Evolutionary conservation across 2,329 filamentous ascomycete species (phyloP), one percentile per base, ranked within the genome.

Genomic region (Bimuria novae-zelandiae): DNA sequence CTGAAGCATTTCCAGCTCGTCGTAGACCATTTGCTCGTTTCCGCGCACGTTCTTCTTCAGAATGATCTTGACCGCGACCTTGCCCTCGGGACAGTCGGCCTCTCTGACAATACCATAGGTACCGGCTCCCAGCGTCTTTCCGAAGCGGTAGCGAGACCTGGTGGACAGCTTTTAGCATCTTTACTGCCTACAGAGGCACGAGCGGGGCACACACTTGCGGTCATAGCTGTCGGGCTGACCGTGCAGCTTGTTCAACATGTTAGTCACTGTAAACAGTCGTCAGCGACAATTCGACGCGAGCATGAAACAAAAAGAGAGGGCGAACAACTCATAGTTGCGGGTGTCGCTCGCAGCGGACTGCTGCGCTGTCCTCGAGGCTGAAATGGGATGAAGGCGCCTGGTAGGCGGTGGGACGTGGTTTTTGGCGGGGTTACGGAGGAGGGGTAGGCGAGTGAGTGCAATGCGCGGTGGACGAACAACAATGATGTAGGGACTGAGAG

Each of bases 1-100:
- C 77, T 97, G 92, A 60, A 99, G 83, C 86, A 99, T 92, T 63
- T 92, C 84, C 67, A 99, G 82, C 79, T 99, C 94, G 75, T 99
- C 94, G 74, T 96, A 94, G 35, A 99, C 94, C 94, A 99, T 99
- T 75, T 89, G 86, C 80, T 99, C 94, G 68, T 97, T 97, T 61
- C 92, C 93, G 75, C 92, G 95, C 73, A 99, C 93, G 77, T 96
- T 97, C 81, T 96, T 97, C 84, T 99, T 99, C 70, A 97, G 81
- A 75, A 99, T 99, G 74, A 99, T 97, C 83, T 99, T 99, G 76
- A 99, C 85, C 35, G 94, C 94, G 56, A 96, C 92, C 81, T 96
- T 89, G 74, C 91, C 90, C 17, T 84, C 82, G 36, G 88, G 85
- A 63, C 90, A 84, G 57, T 97, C 92, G 55, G 94, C 94, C 78